Conservation (phyloP, 495 filamentous ascomycete species). For the Podospora appendiculata region DNA sequence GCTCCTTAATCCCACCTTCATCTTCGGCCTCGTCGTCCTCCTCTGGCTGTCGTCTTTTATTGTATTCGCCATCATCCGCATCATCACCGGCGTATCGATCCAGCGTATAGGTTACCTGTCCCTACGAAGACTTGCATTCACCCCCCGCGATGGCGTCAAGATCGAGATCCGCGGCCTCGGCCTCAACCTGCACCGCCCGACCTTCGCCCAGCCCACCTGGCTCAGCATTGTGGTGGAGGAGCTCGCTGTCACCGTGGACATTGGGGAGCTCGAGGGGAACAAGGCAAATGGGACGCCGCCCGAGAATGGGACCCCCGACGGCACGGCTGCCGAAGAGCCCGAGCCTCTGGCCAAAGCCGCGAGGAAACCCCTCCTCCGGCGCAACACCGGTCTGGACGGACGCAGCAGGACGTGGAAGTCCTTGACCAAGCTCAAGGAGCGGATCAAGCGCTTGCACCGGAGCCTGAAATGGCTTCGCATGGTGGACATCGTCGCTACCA, state of each 20-base stretch:
- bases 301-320: constrained; percentile 17
- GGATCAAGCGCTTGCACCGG: constrained; percentile 76
- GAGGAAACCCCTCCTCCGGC: constrained; percentile 13
- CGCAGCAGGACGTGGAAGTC: constrained; percentile 73
- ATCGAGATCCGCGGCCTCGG: constrained; percentile 87
- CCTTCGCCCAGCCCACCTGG: constrained; percentile 97
- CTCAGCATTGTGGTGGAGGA: constrained; percentile 81
- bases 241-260: constrained; percentile 73
- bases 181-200: constrained; percentile 80
- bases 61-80: constrained; percentile 84
- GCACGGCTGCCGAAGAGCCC: constrained; percentile 11
- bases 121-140: constrained; percentile 80
- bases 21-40: constrained; percentile 75
- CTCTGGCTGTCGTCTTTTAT: constrained; percentile 88
- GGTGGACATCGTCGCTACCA: constrained; percentile 82
- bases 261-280: constrained; percentile 49
- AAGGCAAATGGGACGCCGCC: constrained; percentile 20
- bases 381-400: constrained; percentile 16
- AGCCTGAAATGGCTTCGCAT: constrained; percentile 82
- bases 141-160: constrained; percentile 74
- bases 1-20: constrained; percentile 62
- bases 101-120: constrained; percentile 91
- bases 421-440: constrained; percentile 69
- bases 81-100: constrained; percentile 90
- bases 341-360: constrained; percentile 15